Evolutionary conservation across 768 basidiomycete genomes (phyloP), one percentile per base, ranked within the genome.

Genomic region (Tylopilus intermedius): DNA sequence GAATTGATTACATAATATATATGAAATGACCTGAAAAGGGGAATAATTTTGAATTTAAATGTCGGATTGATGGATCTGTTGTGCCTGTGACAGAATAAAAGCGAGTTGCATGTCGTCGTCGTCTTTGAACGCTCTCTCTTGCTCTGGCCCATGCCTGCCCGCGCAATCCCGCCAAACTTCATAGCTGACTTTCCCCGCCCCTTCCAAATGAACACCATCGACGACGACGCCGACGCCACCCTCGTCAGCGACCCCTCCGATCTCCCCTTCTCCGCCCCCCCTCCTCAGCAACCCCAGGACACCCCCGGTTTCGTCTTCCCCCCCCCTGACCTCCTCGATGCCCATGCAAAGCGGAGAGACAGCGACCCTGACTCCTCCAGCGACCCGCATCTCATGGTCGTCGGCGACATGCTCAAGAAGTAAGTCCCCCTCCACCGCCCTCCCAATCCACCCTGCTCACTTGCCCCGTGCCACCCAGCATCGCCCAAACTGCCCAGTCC

Each of bases 401-500:
- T 79, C 33, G 75, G 76, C 11, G 74, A 72, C 61, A 72, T 80
- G 71, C 66, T 80, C 38, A 77, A 75, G 64, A 76, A 79, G 86
- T 86, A 59, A 66, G 79, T 66, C 21, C 22, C 30, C 15, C 2
- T 45, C 22, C 30, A 56, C 43, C 15, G 29, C 26, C 5, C 10
- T 43, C 24, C 15, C 38, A 18, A 18, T 18, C 18, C 24, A 24
- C 2, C 38, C 27, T 53, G 35, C 63, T 63, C 40, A 57, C 55
- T 6, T 53, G 62, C 54, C 57, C 51, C 56, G 55, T 62, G 48
- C 53, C 56, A 50, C 57, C 39, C 61, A 85, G 84, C 65, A 83
- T 86, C 58, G 80, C 78, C 39, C 75, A 79, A 50, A 82, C 81
- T 14, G 82, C 83, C 37, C 73, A 76, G 49, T 79, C 79, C 41